These are phyloP conservation scores for Sphenostylis stenocarpa DNA, from an alignment of 306 rosid species.

Conservation along the genomic window DNA sequence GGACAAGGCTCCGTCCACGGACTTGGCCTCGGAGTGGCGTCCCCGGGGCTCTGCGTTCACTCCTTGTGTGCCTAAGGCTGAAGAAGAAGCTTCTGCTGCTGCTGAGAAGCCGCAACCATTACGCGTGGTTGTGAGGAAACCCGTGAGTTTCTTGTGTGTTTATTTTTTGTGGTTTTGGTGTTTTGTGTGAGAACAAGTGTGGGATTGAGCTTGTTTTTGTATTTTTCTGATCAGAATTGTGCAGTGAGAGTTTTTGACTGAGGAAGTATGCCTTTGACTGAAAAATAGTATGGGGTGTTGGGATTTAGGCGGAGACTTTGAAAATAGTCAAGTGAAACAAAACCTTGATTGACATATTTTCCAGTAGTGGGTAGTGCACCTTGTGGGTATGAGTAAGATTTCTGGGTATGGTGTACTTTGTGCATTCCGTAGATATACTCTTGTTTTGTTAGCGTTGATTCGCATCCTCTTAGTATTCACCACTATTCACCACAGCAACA, in stretches of 20 bases:
- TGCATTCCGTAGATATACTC: not conserved
- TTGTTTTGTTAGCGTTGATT: not conserved
- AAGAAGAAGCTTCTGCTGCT: not conserved
- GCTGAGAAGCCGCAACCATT: conserved; percentile 48
- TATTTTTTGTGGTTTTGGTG: not conserved
- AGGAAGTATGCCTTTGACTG: not conserved
- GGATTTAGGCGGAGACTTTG: not conserved
- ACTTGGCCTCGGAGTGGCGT: conserved; percentile 48
- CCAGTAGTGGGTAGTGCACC: conserved; percentile 10
- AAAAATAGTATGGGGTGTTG: conserved; percentile 7
- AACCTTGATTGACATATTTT: not conserved
- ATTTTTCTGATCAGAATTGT: not conserved
- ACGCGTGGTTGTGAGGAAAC: conserved; percentile 60
- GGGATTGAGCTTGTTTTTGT: conserved; percentile 2
- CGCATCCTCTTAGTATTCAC: not conserved
- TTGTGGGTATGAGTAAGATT: not conserved
- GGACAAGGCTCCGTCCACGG: conserved; percentile 44
- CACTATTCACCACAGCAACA: not conserved
- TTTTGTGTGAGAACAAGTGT: not conserved
- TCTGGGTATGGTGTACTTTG: not conserved
- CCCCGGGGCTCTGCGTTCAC: conserved; percentile 61
- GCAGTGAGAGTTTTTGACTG: conserved; percentile 4
- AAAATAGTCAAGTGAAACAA: not conserved
- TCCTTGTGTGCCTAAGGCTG: conserved; percentile 45
- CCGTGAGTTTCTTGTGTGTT: conserved; percentile 52